These are phyloP conservation scores for Rusavskia elegans DNA, from an alignment of 495 filamentous ascomycete genomes.

Conservation along the genomic window DNA sequence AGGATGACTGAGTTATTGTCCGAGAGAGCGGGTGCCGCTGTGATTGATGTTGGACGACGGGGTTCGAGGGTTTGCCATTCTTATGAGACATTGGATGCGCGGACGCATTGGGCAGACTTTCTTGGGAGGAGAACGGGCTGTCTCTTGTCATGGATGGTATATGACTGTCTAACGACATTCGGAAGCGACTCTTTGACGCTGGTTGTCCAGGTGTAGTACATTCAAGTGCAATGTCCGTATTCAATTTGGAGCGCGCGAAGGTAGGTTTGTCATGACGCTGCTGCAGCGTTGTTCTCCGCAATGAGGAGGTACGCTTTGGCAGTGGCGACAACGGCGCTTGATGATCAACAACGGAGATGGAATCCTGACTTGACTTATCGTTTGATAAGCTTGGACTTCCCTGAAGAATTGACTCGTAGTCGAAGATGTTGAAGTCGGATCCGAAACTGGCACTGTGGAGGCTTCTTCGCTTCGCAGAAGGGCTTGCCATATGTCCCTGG, in stretches of 20 bases:
- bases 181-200: slow-evolving; percentile 36
- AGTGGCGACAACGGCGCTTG: slow-evolving; percentile 25
- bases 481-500: slow-evolving; percentile 58
- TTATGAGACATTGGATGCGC: slow-evolving; percentile 28
- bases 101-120: slow-evolving; percentile 37
- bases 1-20: slow-evolving; percentile 70
- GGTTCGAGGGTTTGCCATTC: slow-evolving; percentile 8
- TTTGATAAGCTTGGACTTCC: slow-evolving; percentile 7
- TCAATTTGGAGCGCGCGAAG: slow-evolving; percentile 29
- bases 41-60: slow-evolving; percentile 17
- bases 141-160: slow-evolving; percentile 45
- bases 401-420: slow-evolving; percentile 27
- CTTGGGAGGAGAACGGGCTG: slow-evolving; percentile 41
- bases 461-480: slow-evolving; percentile 75
- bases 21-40: slow-evolving; percentile 77
- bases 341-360: slow-evolving; percentile 5
- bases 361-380: slow-evolving; percentile 17
- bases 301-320: slow-evolving; percentile 45
- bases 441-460: slow-evolving; percentile 49
- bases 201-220: slow-evolving; percentile 30
- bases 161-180: slow-evolving; percentile 60
- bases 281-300: slow-evolving; percentile 75
- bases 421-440: slow-evolving; percentile 57
- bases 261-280: slow-evolving; percentile 56
- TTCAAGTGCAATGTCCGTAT: slow-evolving; percentile 24